Evolutionary conservation across 2,329 filamentous ascomycete species (phyloP), one percentile per base, ranked within the genome.

Genomic region (Pezicula radicicola): DNA sequence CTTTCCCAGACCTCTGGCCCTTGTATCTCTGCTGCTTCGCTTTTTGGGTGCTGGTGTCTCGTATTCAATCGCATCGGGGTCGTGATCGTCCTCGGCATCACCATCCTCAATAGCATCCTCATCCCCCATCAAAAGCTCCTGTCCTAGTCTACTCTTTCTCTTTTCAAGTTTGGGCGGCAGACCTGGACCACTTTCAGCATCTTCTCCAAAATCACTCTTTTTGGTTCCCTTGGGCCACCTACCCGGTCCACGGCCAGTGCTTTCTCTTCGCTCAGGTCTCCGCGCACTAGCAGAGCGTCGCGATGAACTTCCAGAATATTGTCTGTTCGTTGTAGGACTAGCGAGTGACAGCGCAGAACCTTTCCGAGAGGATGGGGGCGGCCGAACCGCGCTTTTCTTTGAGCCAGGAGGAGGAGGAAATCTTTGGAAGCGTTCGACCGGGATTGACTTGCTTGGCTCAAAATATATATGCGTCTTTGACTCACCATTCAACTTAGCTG

Each of bases 391-490:
- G 19, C 80, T 75, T 48, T 73, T 70, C 33, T 56, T 54, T 18
- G 64, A 55, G 33, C 79, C 79, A 18, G 80, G 80, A 8, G 88
- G 71, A 0, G 87, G 81, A 8, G 90, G 90, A 62, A 89, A 93
- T 39, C 94, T 83, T 61, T 91, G 87, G 67, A 91, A 95, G 33
- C 89, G 81, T 2, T 76, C 83, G 0, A 84, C 75, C 3, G 88
- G 88, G 25, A 94, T 87, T 45, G 73, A 53, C 16, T 54, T 55
- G 12, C 63, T 62, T 36, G 58, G 56, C 40, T 63, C 63, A 42
- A 58, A 67, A 48, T 65, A 65, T 13, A 58, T 56, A 9, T 55
- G 52, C 25, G 60, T 60, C 46, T 60, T 63, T 1, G 57, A 44
- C 15, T 56, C 28, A 18, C 58, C 60, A 47, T 63, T 66, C 8